A percentile compares a stretch with the other conserved stretches of the same genome.
Conservation (phyloP, 2,329 filamentous ascomycete genomes). For the Penicillium brasilianum region DNA sequence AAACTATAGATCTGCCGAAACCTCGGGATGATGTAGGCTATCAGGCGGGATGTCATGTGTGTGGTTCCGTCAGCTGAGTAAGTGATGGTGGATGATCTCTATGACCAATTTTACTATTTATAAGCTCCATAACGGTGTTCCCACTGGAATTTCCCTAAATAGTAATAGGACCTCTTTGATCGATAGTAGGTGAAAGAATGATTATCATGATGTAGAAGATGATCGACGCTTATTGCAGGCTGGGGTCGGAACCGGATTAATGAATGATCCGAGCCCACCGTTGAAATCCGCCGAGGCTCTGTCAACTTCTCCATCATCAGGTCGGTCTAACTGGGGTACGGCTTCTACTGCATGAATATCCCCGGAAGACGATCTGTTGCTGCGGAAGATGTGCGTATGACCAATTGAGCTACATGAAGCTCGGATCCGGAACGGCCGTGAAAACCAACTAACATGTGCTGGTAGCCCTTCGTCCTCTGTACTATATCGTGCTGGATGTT, state of each 20-base stretch:
- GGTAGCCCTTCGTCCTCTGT: not conserved
- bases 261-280: slow-evolving; percentile 9
- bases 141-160: not conserved
- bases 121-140: not conserved
- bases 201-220: not conserved
- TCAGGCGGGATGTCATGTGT: slow-evolving; percentile 32
- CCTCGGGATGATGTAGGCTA: slow-evolving; percentile 19
- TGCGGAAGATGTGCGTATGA: not conserved
- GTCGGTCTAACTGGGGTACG: slow-evolving; percentile 8
- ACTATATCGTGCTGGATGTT: slow-evolving; percentile 3
- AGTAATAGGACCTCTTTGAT: not conserved
- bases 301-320: slow-evolving; percentile 10
- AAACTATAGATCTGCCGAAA: slow-evolving; percentile 1
- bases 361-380: not conserved
- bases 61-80: slow-evolving; percentile 22
- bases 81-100: slow-evolving; percentile 11
- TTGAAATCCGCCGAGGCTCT: slow-evolving; percentile 12
- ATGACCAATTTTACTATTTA: slow-evolving; percentile 15
- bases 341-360: not conserved
- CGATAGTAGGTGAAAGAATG: not conserved
- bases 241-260: slow-evolving; percentile 10
- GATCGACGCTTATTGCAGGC: not conserved
- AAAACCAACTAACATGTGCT: not conserved
- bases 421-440: too few species aligned
- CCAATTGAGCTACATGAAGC: not conserved